phyloP scores from a whole-genome alignment of 306 rosid genomes.

The Trifolium pratense region DNA sequence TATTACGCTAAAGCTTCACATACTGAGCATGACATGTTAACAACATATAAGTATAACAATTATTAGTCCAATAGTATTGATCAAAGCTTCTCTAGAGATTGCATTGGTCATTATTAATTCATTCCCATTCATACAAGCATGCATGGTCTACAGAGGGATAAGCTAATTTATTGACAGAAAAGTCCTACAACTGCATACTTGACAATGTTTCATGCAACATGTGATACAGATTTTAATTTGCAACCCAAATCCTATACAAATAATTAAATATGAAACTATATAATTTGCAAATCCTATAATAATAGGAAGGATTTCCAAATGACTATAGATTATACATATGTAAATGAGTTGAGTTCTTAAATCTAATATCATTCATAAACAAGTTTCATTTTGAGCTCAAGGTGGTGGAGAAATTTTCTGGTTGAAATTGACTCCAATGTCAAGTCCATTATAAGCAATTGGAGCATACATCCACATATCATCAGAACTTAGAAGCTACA shows the following conservation, averaged over 20 bases:
- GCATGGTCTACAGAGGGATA: constrained; percentile 2
- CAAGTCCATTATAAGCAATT: constrained; percentile 84
- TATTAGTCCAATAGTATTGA: background rate
- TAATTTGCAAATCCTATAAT: constrained; percentile 31
- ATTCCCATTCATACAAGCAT: constrained; percentile 8
- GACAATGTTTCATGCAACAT: constrained; percentile 3
- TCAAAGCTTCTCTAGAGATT: constrained; percentile 1
- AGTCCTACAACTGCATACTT: constrained; percentile 11
- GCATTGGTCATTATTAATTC: background rate
- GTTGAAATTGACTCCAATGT: constrained; percentile 63
- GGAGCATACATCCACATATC: constrained; percentile 96
- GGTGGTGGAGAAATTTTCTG: constrained; percentile 52
- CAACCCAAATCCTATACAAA: background rate
- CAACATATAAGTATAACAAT: background rate
- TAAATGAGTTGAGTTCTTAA: constrained; percentile 12
- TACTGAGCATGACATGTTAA: no score
- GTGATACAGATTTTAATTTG: background rate
- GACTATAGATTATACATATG: constrained; percentile 6
- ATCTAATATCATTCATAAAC: constrained; percentile 20
- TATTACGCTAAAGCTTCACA: no score
- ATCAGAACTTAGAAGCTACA: constrained; percentile 88
- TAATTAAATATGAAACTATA: background rate
- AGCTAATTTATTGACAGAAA: background rate
- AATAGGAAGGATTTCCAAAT: constrained; percentile 32
- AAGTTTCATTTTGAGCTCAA: constrained; percentile 40